Percentiles rank a stretch among this genome's conserved stretches.
These are phyloP conservation scores for Pouteria glomerata DNA, from an alignment of 148 eudicot genomes.

Conservation along the genomic window DNA sequence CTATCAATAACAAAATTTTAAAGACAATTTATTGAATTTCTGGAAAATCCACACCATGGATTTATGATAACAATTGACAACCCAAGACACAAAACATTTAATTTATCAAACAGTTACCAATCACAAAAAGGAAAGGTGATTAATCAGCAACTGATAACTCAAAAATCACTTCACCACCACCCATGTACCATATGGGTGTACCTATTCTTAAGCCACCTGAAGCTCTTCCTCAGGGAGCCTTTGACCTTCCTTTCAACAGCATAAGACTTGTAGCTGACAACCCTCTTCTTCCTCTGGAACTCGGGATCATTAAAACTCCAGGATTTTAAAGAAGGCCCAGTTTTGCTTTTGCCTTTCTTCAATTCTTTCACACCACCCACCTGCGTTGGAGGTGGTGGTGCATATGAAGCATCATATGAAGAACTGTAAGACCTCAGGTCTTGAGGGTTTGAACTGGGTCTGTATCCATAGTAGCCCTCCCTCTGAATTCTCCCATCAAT, in stretches of 20 bases:
- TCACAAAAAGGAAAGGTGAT: slow-evolving; percentile 4
- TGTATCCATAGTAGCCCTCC: slow-evolving; percentile 34
- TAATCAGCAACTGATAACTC: neutral
- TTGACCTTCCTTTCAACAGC: slow-evolving; percentile 39
- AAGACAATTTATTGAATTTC: neutral
- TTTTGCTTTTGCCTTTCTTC: slow-evolving; percentile 38
- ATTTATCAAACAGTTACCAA: neutral
- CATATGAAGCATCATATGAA: slow-evolving; percentile 15
- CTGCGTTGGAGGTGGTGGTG: slow-evolving; percentile 6
- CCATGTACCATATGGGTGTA: slow-evolving; percentile 39
- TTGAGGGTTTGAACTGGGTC: neutral
- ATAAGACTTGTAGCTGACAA: slow-evolving; percentile 35
- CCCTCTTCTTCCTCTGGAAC: slow-evolving; percentile 41
- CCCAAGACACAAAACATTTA: neutral
- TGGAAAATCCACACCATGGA: slow-evolving; percentile 3
- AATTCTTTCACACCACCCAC: slow-evolving; percentile 19
- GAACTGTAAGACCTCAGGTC: slow-evolving; percentile 44
- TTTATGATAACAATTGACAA: neutral
- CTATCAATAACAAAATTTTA: neutral
- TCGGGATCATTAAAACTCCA: slow-evolving; percentile 47
- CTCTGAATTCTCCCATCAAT: slow-evolving; percentile 32
- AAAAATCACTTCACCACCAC: slow-evolving; percentile 35
- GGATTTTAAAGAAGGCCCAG: slow-evolving; percentile 33
- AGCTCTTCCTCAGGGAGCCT: slow-evolving; percentile 37
- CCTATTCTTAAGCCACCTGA: slow-evolving; percentile 38